Conservation (phyloP, 2,329 filamentous ascomycete genomes). For the Pseudogymnoascus sp. region DNA sequence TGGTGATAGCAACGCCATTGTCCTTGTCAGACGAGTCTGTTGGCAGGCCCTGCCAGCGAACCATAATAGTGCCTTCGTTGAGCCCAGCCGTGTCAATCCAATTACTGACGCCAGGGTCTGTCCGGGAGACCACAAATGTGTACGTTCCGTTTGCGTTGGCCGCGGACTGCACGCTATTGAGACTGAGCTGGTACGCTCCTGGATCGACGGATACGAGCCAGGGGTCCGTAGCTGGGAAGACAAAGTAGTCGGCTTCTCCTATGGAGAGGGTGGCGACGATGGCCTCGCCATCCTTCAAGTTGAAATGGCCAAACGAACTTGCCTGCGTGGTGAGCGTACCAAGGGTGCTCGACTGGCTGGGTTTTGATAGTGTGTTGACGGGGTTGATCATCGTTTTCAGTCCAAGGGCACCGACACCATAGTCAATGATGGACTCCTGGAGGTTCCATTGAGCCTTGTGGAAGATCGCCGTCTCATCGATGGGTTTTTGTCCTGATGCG, state of each 20-base stretch:
- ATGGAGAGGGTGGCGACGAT: background rate
- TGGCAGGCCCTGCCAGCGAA: background rate
- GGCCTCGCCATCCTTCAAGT: background rate
- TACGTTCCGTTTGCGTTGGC: background rate
- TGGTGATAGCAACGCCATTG: background rate
- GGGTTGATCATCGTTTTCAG: conserved; percentile 1
- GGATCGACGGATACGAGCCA: background rate
- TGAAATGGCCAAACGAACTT: background rate
- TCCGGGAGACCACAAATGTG: background rate
- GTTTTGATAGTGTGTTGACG: background rate
- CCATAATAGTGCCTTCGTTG: background rate
- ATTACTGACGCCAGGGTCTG: background rate
- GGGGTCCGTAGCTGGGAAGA: background rate
- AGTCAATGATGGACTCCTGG: background rate
- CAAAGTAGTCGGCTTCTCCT: background rate
- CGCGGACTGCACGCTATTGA: background rate
- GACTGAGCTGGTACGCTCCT: background rate
- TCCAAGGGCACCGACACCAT: background rate
- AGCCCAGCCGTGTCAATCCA: background rate
- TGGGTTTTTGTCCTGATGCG: background rate
- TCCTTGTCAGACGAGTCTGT: background rate
- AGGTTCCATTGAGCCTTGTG: background rate
- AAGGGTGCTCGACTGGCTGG: background rate
- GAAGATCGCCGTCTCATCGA: background rate
- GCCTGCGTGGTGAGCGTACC: background rate